Evolutionary conservation across 192 early-diverging fungal genomes (phyloP), one percentile per base, ranked within the genome.

Genomic region (Irineochytrium annulatum): DNA sequence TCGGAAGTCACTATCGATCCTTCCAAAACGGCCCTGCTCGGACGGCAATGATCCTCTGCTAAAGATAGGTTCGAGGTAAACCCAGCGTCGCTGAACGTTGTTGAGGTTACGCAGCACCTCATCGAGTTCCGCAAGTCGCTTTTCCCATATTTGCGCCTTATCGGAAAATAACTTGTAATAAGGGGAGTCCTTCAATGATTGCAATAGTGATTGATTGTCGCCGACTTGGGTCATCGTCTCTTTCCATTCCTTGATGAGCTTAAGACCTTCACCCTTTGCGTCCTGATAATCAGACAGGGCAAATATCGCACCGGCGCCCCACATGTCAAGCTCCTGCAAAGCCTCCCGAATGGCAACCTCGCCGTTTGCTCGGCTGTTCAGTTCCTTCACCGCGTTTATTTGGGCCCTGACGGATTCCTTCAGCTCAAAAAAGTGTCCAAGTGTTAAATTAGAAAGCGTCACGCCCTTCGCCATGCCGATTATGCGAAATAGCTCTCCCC

Each of bases 31-130:
- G 2, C 59, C 37, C 54, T 82, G 74, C 52, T 83, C 81, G 20
- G 64, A 69, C 6, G 81, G 81, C 24, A 83, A 49, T 31, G 74
- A 67, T 2, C 79, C 79, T 17, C 77, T 62, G 56, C 70, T 82
- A 37, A 83, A 83, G 20, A 83, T 83, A n/a, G 81, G 81, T 54
- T 83, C 81, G 26, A 83, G 48, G 49, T 83, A 83, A 14, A 83
- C 77, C 81, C 81, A 83, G 44, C 73, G 71, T 11, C 81, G 56
- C 56, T 83, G 81, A 16, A 81, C 73, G 3, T 51, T 68, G 56
- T 79, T 83, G 6, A 83, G 60, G 34, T 78, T 65, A 8, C 72
- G 62, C 39, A 83, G 57, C 62, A 62, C 60, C 26, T 82, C 81
- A 24, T 83, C 81, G 22, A 81, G 53, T 5, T 64, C 69, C 3